Evolutionary conservation across 305 asterid species (phyloP).

Genomic region (Andrographis paniculata): DNA sequence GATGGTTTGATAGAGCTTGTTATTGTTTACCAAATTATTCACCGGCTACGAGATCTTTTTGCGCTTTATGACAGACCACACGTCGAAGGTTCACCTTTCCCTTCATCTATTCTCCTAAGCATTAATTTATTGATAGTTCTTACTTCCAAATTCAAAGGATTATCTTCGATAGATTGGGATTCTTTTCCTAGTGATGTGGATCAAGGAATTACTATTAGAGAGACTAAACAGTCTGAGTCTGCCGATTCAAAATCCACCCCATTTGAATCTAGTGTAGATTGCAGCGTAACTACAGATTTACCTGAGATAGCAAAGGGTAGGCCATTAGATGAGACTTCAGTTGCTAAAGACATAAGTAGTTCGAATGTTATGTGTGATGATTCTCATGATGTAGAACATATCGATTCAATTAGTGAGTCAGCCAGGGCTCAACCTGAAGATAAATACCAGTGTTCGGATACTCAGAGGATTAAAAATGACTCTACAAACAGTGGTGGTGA

Average conservation of each 20-base stretch:
- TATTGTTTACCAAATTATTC: slow-evolving; percentile 86
- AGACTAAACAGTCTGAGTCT: slow-evolving; percentile 23
- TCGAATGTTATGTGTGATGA: slow-evolving; percentile 17
- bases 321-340: slow-evolving; percentile 32
- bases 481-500: slow-evolving; percentile 26
- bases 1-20: slow-evolving; percentile 89
- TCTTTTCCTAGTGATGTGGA: slow-evolving; percentile 37
- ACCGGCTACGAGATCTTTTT: slow-evolving; percentile 86
- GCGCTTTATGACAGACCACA: slow-evolving; percentile 98
- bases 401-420: slow-evolving; percentile 27
- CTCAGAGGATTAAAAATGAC: slow-evolving; percentile 39
- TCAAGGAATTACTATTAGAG: slow-evolving; percentile 22
- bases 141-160: slow-evolving; percentile 73
- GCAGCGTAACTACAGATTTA: slow-evolving; percentile 22
- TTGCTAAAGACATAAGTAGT: slow-evolving; percentile 21
- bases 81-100: slow-evolving; percentile 96
- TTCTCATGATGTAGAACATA: slow-evolving; percentile 28
- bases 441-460: slow-evolving; percentile 26
- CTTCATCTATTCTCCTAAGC: slow-evolving; percentile 81
- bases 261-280: slow-evolving; percentile 23
- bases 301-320: slow-evolving; percentile 45
- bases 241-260: slow-evolving; percentile 28
- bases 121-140: slow-evolving; percentile 70
- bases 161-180: slow-evolving; percentile 67
- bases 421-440: slow-evolving; percentile 27